phyloP scores from a whole-genome alignment of 305 asterid species.

The Fraxinus velutina region DNA sequence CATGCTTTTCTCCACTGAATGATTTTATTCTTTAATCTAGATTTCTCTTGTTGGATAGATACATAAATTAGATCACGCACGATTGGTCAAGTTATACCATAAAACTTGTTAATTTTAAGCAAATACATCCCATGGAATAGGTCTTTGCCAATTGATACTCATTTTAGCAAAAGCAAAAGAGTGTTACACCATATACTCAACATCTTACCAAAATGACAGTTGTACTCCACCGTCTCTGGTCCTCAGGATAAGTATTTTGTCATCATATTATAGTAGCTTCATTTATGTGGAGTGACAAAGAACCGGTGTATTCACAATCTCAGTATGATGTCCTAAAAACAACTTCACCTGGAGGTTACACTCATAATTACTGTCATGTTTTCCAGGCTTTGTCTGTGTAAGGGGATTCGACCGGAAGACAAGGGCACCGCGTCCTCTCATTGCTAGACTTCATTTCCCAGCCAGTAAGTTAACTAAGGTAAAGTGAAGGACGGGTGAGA shows the following conservation, averaged over 20 bases:
- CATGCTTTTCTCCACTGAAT: slow-evolving; percentile 12
- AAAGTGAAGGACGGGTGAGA: slow-evolving; percentile 53
- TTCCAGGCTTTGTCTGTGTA: slow-evolving; percentile 80
- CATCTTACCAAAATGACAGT: background rate
- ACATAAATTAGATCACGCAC: background rate
- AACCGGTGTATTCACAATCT: background rate
- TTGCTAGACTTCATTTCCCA: slow-evolving; percentile 84
- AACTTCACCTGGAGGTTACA: background rate
- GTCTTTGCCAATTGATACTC: background rate
- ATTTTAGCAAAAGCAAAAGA: background rate
- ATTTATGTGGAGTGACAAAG: background rate
- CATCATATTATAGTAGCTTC: background rate
- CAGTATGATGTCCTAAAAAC: background rate
- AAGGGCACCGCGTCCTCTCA: slow-evolving; percentile 81
- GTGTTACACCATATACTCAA: background rate
- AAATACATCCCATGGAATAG: slow-evolving; percentile 7
- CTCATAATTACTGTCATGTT: slow-evolving; percentile 21
- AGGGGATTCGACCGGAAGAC: slow-evolving; percentile 77
- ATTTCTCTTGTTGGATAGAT: background rate
- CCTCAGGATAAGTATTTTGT: background rate
- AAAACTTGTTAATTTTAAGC: background rate
- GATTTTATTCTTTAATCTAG: background rate
- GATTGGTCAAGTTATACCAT: background rate
- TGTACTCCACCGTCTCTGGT: background rate
- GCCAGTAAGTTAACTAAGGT: slow-evolving; percentile 66